Evolutionary conservation across 2,329 filamentous ascomycete genomes (phyloP).

Genomic region (Colletotrichum incanum): DNA sequence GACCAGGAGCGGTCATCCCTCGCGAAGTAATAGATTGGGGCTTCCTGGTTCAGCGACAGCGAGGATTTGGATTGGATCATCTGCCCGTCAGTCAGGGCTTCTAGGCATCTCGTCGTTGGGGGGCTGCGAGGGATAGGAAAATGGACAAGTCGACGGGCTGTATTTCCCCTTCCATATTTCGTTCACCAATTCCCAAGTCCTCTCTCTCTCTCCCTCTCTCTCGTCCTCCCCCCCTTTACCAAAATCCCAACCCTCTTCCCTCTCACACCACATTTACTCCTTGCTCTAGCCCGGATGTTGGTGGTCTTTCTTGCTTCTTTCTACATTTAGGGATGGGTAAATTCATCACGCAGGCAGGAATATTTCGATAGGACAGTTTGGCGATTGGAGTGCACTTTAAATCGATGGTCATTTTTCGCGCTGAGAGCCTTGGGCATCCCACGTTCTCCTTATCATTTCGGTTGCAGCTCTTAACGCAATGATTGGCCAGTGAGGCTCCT

Average conservation of each 20-base stretch:
- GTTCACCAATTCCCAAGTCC: constrained; percentile 34
- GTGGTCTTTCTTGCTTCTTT: constrained; percentile 46
- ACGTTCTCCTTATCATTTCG: background rate
- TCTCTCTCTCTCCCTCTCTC: constrained; percentile 7
- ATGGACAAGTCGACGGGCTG: constrained; percentile 36
- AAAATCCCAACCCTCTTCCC: constrained; percentile 37
- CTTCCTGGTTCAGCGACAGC: constrained; percentile 34
- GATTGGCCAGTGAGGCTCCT: constrained; percentile 8
- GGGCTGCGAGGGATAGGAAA: constrained; percentile 17
- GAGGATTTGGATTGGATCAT: constrained; percentile 39
- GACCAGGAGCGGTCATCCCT: constrained; percentile 27
- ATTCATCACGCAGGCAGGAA: constrained; percentile 56
- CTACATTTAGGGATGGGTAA: constrained; percentile 52
- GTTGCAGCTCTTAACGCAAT: constrained; percentile 6
- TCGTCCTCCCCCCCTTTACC: background rate
- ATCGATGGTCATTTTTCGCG: constrained; percentile 50
- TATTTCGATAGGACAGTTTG: constrained; percentile 65
- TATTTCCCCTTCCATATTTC: constrained; percentile 32
- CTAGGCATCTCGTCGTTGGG: constrained; percentile 22
- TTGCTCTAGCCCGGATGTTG: constrained; percentile 42
- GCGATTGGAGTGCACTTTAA: constrained; percentile 67
- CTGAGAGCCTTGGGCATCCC: constrained; percentile 10
- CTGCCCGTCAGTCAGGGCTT: constrained; percentile 32
- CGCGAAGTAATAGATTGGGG: constrained; percentile 36
- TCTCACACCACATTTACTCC: constrained; percentile 41